Evolutionary conservation across 1,284 basidiomycete genomes (phyloP).

Genomic region (Sphaerobolus stellatus): DNA sequence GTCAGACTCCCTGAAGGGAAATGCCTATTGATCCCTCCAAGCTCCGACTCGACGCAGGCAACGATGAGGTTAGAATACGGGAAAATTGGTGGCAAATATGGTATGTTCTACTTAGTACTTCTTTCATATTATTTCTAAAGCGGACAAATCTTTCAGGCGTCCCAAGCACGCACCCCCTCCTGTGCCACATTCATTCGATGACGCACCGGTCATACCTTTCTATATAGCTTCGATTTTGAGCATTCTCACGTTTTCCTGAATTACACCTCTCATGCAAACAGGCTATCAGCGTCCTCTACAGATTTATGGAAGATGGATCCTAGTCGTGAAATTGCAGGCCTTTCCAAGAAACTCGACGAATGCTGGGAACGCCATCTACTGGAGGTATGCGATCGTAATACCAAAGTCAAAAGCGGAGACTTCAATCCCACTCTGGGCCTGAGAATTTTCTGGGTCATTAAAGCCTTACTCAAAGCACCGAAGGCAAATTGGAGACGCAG

Average conservation of each 20-base stretch:
- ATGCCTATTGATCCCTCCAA: too few relatives aligned
- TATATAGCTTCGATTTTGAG: conserved; percentile 56
- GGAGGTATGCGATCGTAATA: conserved; percentile 56
- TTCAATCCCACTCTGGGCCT: conserved; percentile 38
- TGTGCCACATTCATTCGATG: conserved; percentile 54
- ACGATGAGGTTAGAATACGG: conserved; percentile 43
- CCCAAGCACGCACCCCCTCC: conserved; percentile 59
- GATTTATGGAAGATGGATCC: conserved; percentile 72
- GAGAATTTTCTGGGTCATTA: conserved; percentile 47
- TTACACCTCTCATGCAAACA: conserved; percentile 69
- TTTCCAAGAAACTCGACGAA: conserved; percentile 51
- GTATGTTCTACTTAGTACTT: conserved; percentile 22
- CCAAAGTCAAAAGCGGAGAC: conserved; percentile 47
- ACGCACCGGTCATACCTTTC: conserved; percentile 61
- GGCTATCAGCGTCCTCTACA: conserved; percentile 68
- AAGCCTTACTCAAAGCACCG: conserved; percentile 26
- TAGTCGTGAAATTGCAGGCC: conserved; percentile 46
- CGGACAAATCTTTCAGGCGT: conserved; percentile 40
- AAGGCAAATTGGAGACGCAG: conserved; percentile 16
- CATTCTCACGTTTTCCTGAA: conserved; percentile 62
- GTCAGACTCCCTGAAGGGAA: too few relatives aligned
- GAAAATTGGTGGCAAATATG: conserved; percentile 51
- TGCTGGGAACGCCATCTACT: conserved; percentile 47
- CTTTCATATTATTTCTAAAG: conserved; percentile 8
- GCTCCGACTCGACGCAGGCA: conserved; percentile 50